Evolutionary conservation across 495 filamentous ascomycete species (phyloP), one percentile per base, ranked within the genome.

Genomic region (Lophiotrema nucula): DNA sequence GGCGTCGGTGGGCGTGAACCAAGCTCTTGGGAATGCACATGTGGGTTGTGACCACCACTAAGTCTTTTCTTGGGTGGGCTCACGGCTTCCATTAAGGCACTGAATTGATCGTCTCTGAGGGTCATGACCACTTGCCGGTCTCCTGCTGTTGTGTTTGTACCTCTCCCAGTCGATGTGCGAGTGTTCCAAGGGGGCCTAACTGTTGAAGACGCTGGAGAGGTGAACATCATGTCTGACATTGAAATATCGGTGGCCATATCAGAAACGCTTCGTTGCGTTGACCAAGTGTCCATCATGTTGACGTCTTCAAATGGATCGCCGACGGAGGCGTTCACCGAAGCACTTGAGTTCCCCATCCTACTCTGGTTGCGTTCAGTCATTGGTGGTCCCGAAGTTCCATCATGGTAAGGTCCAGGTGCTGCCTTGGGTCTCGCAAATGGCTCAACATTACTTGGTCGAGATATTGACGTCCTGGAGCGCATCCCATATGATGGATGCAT

Each of bases 11-110:
- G n/a, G n/a, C n/a, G n/a, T n/a, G n/a, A n/a, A n/a, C 41, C 43
- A 16, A n/a, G 21, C 39, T 57, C 27, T 13, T 18, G 33, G 26
- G 26, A 21, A n/a, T n/a, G n/a, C n/a, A n/a, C n/a, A n/a, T n/a
- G n/a, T n/a, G n/a, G n/a, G n/a, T n/a, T n/a, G n/a, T n/a, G n/a
- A n/a, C n/a, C n/a, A n/a, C n/a, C n/a, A n/a, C n/a, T n/a, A n/a
- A n/a, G n/a, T n/a, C n/a, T n/a, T 57, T 21, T 38, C 33, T 58
- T 65, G 18, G 35, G 52, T 6, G 58, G 57, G 38, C 62, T 61
- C 6, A 65, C 18, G 2, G 57, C 47, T 38, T 57, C 52, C 12
- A 65, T 23, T 6, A 65, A 26, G 10, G 21, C 15, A 15, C 46
- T 51, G 22, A 61, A 53, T 35, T 61, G 62, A 25, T 61, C 58